A percentile compares a stretch with the other conserved stretches of the same genome.
Conservation (phyloP, 768 basidiomycete genomes). For the Naganishia onofrii region DNA sequence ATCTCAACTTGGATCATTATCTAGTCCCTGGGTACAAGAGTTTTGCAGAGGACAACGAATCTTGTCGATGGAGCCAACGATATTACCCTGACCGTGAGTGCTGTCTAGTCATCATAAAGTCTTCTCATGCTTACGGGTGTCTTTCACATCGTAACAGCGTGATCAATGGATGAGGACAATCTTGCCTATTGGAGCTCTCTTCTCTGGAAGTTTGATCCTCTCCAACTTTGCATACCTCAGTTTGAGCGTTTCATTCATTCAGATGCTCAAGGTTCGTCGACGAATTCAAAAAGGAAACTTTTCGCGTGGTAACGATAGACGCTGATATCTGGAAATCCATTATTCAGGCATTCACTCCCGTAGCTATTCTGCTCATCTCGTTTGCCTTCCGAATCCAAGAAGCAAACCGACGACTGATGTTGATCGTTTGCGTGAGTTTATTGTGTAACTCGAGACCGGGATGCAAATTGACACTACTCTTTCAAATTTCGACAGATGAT, state of each 20-base stretch:
- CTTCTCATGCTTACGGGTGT: not conserved
- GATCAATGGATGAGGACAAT: conserved; percentile 72
- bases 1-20: not conserved
- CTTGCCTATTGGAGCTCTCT: conserved; percentile 88
- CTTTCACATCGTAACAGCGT: conserved; percentile 34
- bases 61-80: conserved; percentile 51
- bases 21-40: conserved; percentile 45
- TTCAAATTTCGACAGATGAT: conserved; percentile 61
- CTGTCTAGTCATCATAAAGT: not conserved
- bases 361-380: conserved; percentile 70
- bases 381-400: conserved; percentile 86
- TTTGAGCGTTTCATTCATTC: conserved; percentile 86
- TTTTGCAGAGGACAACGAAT: conserved; percentile 49
- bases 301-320: not conserved
- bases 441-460: not conserved
- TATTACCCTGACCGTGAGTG: conserved; percentile 61
- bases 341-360: conserved; percentile 48
- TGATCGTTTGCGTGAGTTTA: conserved; percentile 65
- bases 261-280: conserved; percentile 80
- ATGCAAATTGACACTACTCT: too few relatives aligned
- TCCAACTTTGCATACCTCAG: conserved; percentile 87
- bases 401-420: conserved; percentile 71
- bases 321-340: not conserved
- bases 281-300: not conserved
- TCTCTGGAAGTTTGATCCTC: conserved; percentile 86